Base-by-base conservation (phyloP, 495 filamentous ascomycete genomes). In the Tuber calosporum region DNA sequence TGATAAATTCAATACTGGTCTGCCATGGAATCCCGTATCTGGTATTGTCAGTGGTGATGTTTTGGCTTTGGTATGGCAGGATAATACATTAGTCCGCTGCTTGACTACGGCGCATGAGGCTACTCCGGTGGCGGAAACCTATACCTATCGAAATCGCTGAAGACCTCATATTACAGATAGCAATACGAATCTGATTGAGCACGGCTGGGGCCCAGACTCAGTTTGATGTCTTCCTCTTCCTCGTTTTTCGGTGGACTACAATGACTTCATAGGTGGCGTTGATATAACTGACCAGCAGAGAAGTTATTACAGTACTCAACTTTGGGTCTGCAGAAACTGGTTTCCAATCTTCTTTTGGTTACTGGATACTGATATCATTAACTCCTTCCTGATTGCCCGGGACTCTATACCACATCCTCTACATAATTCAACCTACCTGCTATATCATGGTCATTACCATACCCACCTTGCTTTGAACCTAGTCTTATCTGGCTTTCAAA, bases 251-350 rank as follows among this genome's bases (percentile, higher is more conserved):
- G 71, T 79, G 30, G 76, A 81, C 66, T 81, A 80, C 67, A 80
- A 78, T 68, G 41, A 80, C 58, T 62, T 74, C 48, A 80, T 79
- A 37, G 73, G 79, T 70, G 73, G 75, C 40, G 73, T 82, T 19
- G 75, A 80, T 78, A 74, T 82, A 66, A 72, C 74, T n/a, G 79
- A 80, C 69, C 73, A 79, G 34, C 41, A 72, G 17, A 45, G 69
- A n/a, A 74, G 74, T 66, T 75, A 74, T 40, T 82, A 79, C 68
- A 67, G 71, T 40, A 77, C 72, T 66, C 75, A 82, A 30, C 40
- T 72, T 36, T 1, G 30, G 8, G 74, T 71, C 68, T 67, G 48
- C 37, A 15, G 72, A 17, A 79, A 53, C 40, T 82, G 66, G 73
- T 77, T 76, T 70, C 72, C 48, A 1, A 38, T 81, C 0, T 77